These are phyloP conservation scores for Carex scoparia DNA, from an alignment of 176 grass and related monocot genomes.

Conservation along the genomic window DNA sequence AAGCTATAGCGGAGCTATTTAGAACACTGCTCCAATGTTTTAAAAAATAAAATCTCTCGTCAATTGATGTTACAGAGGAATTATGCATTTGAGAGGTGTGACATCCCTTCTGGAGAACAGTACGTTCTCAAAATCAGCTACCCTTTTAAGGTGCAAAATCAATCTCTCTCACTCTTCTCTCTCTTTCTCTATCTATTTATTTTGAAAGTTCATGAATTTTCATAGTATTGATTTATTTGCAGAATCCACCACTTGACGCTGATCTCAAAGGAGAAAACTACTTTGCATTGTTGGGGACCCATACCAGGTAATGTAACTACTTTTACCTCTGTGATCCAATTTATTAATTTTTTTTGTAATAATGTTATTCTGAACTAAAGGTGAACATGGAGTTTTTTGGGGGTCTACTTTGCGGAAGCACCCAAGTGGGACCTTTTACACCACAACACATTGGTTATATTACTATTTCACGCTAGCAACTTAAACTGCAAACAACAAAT, in stretches of 20 bases:
- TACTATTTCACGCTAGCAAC: background rate
- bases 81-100: constrained; percentile 90
- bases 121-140: constrained; percentile 99
- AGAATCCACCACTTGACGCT: constrained; percentile 67
- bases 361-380: constrained; percentile 1
- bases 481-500: background rate
- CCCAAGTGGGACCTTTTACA: background rate
- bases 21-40: background rate
- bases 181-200: constrained; percentile 4
- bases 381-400: background rate
- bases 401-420: background rate
- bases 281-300: constrained; percentile 78
- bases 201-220: constrained; percentile 10
- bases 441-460: background rate
- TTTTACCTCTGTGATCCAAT: background rate
- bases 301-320: constrained; percentile 47
- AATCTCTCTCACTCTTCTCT: constrained; percentile 20
- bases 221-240: constrained; percentile 12
- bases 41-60: background rate
- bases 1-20: no score
- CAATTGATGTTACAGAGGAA: constrained; percentile 56
- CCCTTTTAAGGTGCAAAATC: constrained; percentile 59
- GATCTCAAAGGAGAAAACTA: constrained; percentile 82
- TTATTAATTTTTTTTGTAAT: background rate
- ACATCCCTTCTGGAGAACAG: constrained; percentile 75